Base-by-base conservation (phyloP, 1,139 yeast genomes). In the Saccharomyces hybrid region DNA sequence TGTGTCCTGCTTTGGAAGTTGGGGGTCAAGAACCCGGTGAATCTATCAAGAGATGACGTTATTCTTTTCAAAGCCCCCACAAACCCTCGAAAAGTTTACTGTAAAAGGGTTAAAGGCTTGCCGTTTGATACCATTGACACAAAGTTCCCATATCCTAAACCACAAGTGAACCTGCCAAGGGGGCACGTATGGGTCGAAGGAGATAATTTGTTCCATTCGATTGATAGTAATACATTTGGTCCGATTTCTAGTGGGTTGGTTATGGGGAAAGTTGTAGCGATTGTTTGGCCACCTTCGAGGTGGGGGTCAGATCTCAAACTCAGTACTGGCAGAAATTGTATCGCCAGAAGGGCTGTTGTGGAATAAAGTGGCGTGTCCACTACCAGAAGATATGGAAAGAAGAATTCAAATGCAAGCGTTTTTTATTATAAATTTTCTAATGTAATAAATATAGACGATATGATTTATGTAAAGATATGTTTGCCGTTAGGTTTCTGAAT, bases 111-210 rank as follows among this genome's bases (percentile, higher is more conserved):
- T 7, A 79, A 85, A 57, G 97, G 86, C 0, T 64, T 82, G 0
- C 89, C 81, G 55, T 91, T 93, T 27, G 96, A 88, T 62, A 68
- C 75, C 3, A 76, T 90, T 0, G 64, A 70, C 27, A 82, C 96
- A 1, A 74, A 84, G 55, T 72, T 78, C 32, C 83, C 83, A 20
- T 88, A 86, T 65, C 93, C 95, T 1, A 79, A 82, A 63, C 72
- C 76, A 1, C 73, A 74, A 47, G 83, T 85, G 7, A 71, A 72
- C 27, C 73, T 91, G 2, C 96, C 96, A 3, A 71, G 88, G 55
- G 85, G 84, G 63, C 98, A 91, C 67, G 64, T 88, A 11, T 91
- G 97, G 97, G 90, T 90, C 0, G 97, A 91, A 69, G 98, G 98
- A 3, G 98, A 91, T 68, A 90, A 89, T 66, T 70, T 71, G 11